These are phyloP conservation scores for Kregervanrija delftensis DNA, from an alignment of 805 yeast genomes.

Conservation along the genomic window DNA sequence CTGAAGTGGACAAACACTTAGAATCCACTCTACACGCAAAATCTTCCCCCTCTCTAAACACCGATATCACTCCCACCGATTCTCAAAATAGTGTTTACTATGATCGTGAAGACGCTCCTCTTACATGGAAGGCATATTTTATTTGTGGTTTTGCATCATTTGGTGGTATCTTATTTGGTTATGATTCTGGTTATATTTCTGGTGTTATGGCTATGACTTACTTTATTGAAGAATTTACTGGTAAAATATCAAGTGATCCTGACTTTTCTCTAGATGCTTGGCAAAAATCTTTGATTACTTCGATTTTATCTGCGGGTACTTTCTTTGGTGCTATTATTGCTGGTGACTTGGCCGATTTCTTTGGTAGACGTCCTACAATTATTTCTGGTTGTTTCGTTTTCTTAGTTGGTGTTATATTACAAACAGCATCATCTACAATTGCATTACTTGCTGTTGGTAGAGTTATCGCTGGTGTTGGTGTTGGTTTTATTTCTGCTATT, in stretches of 20 bases:
- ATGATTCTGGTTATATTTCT: constrained; percentile 60
- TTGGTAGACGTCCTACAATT: constrained; percentile 43
- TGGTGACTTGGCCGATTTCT: constrained; percentile 40
- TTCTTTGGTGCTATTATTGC: constrained; percentile 58
- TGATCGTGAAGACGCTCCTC: constrained; percentile 28
- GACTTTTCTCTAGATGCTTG: constrained; percentile 18
- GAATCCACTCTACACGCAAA: no score
- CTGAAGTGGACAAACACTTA: no score
- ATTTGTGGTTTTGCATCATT: constrained; percentile 57
- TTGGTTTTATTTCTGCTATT: constrained; percentile 69
- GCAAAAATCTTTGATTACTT: constrained; percentile 45
- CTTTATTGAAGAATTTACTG: constrained; percentile 22
- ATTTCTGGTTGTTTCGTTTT: constrained; percentile 37
- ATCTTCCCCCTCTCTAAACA: no score
- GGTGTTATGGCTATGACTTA: constrained; percentile 60
- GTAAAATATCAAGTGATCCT: constrained; percentile 11
- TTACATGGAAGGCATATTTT: constrained; percentile 26
- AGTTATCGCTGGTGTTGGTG: constrained; percentile 64
- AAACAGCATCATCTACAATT: constrained; percentile 38
- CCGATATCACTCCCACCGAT: no score
- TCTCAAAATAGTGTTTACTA: neutral
- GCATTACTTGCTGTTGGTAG: constrained; percentile 56
- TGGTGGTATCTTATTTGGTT: constrained; percentile 61
- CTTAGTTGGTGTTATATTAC: constrained; percentile 41
- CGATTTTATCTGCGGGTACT: constrained; percentile 66